Evolutionary conservation across 1,139 yeast genomes (phyloP).

Genomic region (Blastobotrys ciferrii): DNA sequence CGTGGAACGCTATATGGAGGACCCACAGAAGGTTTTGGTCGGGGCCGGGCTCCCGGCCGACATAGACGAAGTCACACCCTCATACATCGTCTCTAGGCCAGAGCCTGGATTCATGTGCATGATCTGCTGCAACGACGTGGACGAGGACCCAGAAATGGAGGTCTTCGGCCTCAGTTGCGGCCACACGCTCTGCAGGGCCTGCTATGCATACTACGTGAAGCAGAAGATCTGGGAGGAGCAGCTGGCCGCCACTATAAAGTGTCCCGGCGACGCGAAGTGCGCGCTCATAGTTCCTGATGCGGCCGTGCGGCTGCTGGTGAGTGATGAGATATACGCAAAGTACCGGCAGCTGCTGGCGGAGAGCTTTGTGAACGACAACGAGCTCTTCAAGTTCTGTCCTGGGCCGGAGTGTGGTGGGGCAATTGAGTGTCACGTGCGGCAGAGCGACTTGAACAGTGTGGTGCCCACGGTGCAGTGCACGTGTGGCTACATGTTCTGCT

Average conservation of each 20-base stretch:
- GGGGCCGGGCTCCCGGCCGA: constrained; percentile 48
- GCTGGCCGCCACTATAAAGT: constrained; percentile 49
- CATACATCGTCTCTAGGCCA: constrained; percentile 26
- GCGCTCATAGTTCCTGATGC: constrained; percentile 33
- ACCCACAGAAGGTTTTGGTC: constrained; percentile 44
- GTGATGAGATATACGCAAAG: constrained; percentile 22
- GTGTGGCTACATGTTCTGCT: constrained; percentile 73
- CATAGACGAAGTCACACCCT: constrained; percentile 9
- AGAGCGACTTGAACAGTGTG: constrained; percentile 39
- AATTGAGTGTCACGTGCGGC: constrained; percentile 46
- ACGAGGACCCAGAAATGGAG: constrained; percentile 27
- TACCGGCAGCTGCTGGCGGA: constrained; percentile 36
- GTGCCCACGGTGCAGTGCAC: constrained; percentile 71
- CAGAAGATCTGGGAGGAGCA: constrained; percentile 52
- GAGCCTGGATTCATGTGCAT: constrained; percentile 52
- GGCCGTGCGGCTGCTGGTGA: constrained; percentile 41
- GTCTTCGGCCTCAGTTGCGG: constrained; percentile 63
- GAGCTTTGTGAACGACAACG: constrained; percentile 52
- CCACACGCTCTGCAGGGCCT: constrained; percentile 65
- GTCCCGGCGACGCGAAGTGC: constrained; percentile 54
- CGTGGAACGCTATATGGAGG: constrained; percentile 63
- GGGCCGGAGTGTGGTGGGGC: constrained; percentile 75
- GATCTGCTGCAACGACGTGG: constrained; percentile 55
- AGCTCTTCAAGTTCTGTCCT: constrained; percentile 74
- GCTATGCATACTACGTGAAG: constrained; percentile 61